These are phyloP conservation scores for Populus hybrid DNA, from an alignment of 441 rosid genomes.

Conservation along the genomic window DNA sequence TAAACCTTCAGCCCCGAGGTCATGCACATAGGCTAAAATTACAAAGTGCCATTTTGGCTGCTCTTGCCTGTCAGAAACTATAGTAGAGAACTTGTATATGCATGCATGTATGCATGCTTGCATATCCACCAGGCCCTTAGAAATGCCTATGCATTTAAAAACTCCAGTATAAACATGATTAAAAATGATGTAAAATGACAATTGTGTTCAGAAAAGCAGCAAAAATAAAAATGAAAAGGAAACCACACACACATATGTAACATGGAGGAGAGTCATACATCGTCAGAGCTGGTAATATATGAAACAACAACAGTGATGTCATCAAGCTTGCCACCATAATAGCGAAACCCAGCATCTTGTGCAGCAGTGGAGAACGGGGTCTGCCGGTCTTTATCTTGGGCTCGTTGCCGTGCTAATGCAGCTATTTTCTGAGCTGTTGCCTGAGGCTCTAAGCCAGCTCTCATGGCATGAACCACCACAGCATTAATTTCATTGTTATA, in stretches of 20 bases:
- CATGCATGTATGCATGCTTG: neutral
- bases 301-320: conserved; percentile 97
- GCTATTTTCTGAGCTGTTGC: conserved; percentile 83
- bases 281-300: conserved; percentile 40
- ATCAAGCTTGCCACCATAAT: conserved; percentile 90
- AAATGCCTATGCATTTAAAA: neutral
- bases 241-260: neutral
- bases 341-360: conserved; percentile 88
- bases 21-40: neutral
- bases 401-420: conserved; percentile 79
- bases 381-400: conserved; percentile 64
- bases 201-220: neutral
- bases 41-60: neutral
- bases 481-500: conserved; percentile 78
- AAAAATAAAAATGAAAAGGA: neutral
- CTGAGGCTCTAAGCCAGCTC: conserved; percentile 73
- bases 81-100: neutral
- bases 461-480: conserved; percentile 65
- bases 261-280: conserved; percentile 18
- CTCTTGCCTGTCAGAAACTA: neutral
- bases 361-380: conserved; percentile 92
- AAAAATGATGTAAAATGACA: neutral
- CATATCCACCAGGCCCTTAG: neutral
- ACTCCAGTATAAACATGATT: neutral
- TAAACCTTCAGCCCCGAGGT: neutral